Percentiles rank a stretch among this genome's conserved stretches.
phyloP scores from a whole-genome alignment of 2,329 filamentous ascomycete species.

The Hymenoscyphus scutula region DNA sequence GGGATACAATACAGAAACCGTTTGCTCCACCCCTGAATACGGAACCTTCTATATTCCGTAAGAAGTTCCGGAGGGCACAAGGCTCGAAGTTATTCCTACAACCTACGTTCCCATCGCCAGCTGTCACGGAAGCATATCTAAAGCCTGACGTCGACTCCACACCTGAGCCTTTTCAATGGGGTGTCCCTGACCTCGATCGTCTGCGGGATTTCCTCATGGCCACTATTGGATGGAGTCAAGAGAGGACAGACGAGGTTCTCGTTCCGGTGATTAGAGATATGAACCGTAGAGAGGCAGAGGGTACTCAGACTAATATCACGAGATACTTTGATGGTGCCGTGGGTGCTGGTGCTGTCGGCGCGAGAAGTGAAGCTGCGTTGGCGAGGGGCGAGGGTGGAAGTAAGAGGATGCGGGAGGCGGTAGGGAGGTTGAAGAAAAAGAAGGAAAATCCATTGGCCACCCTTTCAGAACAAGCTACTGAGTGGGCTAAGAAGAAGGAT shows the following conservation, averaged over 20 bases:
- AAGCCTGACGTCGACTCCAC: conserved; percentile 80
- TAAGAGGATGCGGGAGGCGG: conserved; percentile 74
- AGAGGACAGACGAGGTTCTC: conserved; percentile 91
- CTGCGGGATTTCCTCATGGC: conserved; percentile 81
- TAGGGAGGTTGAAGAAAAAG: conserved; percentile 62
- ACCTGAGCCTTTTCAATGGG: conserved; percentile 85
- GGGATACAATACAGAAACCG: conserved; percentile 71
- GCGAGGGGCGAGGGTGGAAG: conserved; percentile 58
- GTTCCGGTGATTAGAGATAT: conserved; percentile 95
- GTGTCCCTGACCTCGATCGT: conserved; percentile 86
- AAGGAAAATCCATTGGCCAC: conserved; percentile 27
- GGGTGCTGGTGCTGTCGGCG: conserved; percentile 58
- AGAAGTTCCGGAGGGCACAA: conserved; percentile 80
- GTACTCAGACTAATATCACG: conserved; percentile 96
- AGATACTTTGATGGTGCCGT: conserved; percentile 77
- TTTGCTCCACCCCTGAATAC: conserved; percentile 56
- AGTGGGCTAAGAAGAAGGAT: conserved; percentile 31
- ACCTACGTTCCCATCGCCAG: conserved; percentile 70
- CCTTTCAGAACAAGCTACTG: conserved; percentile 34
- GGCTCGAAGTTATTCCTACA: conserved; percentile 84
- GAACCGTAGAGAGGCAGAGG: conserved; percentile 83
- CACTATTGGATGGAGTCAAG: conserved; percentile 89
- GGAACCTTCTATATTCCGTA: conserved; percentile 68
- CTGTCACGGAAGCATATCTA: conserved; percentile 81
- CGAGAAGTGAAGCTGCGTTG: conserved; percentile 61